Evolutionary conservation across 306 rosid genomes (phyloP).

Genomic region (Spatholobus suberectus): DNA sequence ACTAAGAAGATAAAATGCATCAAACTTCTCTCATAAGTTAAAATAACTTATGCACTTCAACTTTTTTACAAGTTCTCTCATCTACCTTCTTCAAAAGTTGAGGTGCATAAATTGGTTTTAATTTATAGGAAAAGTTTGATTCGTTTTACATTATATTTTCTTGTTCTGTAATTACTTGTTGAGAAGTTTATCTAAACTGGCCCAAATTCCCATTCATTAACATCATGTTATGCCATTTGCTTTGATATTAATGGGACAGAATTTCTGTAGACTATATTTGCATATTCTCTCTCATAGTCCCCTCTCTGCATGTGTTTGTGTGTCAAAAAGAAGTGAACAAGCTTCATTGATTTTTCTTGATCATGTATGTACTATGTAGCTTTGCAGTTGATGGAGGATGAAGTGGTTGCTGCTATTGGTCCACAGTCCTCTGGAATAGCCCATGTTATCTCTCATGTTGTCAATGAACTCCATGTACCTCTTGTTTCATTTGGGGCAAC

Average conservation of each 20-base stretch:
- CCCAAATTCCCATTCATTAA: not conserved
- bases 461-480: constrained; percentile 86
- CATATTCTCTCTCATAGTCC: not conserved
- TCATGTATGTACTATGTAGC: constrained; percentile 76
- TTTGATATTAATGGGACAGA: not conserved
- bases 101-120: not conserved
- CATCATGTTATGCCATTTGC: not conserved
- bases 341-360: constrained; percentile 40
- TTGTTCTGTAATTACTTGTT: not conserved
- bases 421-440: constrained; percentile 96
- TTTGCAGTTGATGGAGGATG: constrained; percentile 81
- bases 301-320: not conserved
- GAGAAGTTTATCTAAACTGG: not conserved
- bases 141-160: not conserved
- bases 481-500: constrained; percentile 92
- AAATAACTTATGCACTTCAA: not conserved
- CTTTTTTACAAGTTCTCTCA: not conserved
- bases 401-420: constrained; percentile 81
- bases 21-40: not conserved
- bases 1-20: not conserved
- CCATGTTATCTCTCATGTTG: constrained; percentile 89
- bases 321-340: constrained; percentile 9
- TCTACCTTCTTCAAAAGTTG: not conserved
- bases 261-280: not conserved
- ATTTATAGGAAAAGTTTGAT: not conserved